A percentile compares a stretch with the other conserved stretches of the same genome.
These are phyloP conservation scores for Cyclotella cryptica DNA, from an alignment of 108 stramenopile species.

Conservation along the genomic window DNA sequence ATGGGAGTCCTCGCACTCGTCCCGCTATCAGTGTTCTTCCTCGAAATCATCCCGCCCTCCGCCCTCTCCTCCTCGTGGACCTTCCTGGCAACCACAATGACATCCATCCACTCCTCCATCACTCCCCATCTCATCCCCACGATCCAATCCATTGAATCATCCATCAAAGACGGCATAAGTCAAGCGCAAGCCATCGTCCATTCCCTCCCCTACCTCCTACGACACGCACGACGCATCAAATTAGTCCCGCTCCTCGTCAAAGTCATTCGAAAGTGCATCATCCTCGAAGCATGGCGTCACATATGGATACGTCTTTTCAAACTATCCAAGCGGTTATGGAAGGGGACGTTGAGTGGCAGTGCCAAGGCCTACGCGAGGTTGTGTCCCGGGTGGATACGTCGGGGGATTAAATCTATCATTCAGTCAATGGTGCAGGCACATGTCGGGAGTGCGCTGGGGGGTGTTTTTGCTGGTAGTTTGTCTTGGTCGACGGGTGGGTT, in stretches of 20 bases:
- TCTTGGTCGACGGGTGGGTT: conserved; percentile 12
- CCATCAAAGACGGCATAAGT: conserved; percentile 19
- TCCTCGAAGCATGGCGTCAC: conserved; percentile 49
- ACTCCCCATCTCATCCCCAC: conserved; percentile 38
- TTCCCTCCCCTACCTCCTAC: conserved; percentile 39
- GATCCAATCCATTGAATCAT: conserved; percentile 6
- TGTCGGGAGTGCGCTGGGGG: conserved; percentile 18
- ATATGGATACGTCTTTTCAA: conserved; percentile 40
- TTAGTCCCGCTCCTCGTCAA: conserved; percentile 20
- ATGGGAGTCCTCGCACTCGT: conserved; percentile 21
- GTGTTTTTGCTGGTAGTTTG: conserved; percentile 14
- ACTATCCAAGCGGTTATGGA: conserved; percentile 27
- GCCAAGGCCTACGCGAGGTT: conserved; percentile 7
- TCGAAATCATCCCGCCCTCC: not conserved
- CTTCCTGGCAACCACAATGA: not conserved
- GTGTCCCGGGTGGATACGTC: conserved; percentile 37
- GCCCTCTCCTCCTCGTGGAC: conserved; percentile 1
- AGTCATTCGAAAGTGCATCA: conserved; percentile 48
- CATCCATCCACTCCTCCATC: conserved; percentile 19
- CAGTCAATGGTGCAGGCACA: conserved; percentile 46
- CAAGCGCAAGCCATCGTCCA: conserved; percentile 37
- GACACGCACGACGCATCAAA: conserved; percentile 24
- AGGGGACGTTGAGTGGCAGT: conserved; percentile 10
- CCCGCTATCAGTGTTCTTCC: conserved; percentile 12
- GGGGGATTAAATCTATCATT: conserved; percentile 38